phyloP scores from a whole-genome alignment of 352 stramenopile species.

The Lagenidium sp. region DNA sequence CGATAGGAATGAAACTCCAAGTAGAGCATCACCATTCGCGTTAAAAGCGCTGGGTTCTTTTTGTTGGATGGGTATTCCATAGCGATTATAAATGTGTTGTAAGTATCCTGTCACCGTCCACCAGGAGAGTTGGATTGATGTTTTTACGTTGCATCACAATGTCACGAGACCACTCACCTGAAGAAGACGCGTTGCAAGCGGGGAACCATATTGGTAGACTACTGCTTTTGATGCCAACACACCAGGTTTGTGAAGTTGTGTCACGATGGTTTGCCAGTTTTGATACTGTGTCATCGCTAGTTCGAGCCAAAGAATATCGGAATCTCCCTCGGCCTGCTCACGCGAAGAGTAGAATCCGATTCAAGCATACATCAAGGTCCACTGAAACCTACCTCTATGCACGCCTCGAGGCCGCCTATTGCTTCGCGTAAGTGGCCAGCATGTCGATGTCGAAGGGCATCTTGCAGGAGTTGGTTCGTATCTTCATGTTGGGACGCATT shows the following conservation, averaged over 20 bases:
- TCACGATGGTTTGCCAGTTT: constrained; percentile 38
- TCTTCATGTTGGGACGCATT: no score
- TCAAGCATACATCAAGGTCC: background rate
- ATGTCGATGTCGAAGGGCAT: background rate
- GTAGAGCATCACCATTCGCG: constrained; percentile 56
- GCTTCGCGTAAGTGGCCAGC: background rate
- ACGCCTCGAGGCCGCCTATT: background rate
- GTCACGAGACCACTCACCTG: no score
- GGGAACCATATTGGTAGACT: no score
- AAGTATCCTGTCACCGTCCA: constrained; percentile 26
- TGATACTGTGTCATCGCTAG: constrained; percentile 50
- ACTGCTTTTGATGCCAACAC: no score
- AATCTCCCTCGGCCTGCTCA: constrained; percentile 39
- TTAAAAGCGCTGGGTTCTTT: constrained; percentile 36
- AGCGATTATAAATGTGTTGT: constrained; percentile 69
- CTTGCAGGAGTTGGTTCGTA: no score
- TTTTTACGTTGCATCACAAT: no score
- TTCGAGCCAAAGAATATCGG: constrained; percentile 42
- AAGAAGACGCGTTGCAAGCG: no score
- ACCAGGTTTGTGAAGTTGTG: constrained; percentile 24
- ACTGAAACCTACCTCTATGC: background rate
- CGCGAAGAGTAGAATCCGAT: background rate
- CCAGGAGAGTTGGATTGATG: no score
- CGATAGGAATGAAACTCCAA: constrained; percentile 52
- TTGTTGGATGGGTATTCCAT: constrained; percentile 75